These are phyloP conservation scores for Camelina laxa DNA, from an alignment of 345 rosid genomes.

Conservation along the genomic window DNA sequence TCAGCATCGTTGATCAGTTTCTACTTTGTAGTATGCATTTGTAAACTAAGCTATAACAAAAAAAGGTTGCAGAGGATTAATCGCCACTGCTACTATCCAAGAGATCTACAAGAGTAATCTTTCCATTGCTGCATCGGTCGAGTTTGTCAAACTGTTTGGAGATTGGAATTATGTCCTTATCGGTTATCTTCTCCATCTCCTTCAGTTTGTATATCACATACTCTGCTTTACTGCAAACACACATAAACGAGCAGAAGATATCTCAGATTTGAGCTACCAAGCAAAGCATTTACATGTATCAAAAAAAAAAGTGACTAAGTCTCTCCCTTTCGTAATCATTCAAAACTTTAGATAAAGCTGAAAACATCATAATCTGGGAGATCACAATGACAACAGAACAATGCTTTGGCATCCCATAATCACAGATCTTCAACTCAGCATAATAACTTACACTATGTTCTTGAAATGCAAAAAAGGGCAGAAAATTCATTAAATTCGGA, in stretches of 20 bases:
- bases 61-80: slow-evolving; percentile 25
- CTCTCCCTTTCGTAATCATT: too few species aligned
- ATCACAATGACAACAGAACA: not conserved
- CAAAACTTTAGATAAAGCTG: not conserved
- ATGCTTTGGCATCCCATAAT: not conserved
- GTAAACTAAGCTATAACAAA: slow-evolving; percentile 35
- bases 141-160: slow-evolving; percentile 73
- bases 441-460: not conserved
- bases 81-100: slow-evolving; percentile 47
- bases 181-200: slow-evolving; percentile 84
- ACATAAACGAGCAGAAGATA: not conserved
- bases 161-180: slow-evolving; percentile 72
- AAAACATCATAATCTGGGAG: slow-evolving; percentile 4
- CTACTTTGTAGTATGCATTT: not conserved
- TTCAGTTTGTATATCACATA: slow-evolving; percentile 85
- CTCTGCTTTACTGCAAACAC: slow-evolving; percentile 66
- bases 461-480: not conserved
- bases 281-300: slow-evolving; percentile 9
- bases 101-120: slow-evolving; percentile 83
- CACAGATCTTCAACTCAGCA: not conserved
- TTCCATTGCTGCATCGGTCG: slow-evolving; percentile 76
- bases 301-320: not conserved
- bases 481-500: not conserved
- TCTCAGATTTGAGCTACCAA: slow-evolving; percentile 15
- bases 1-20: slow-evolving; percentile 14